These are phyloP conservation scores for Suhomyces canberraensis DNA, from an alignment of 805 yeast species.

Conservation along the genomic window DNA sequence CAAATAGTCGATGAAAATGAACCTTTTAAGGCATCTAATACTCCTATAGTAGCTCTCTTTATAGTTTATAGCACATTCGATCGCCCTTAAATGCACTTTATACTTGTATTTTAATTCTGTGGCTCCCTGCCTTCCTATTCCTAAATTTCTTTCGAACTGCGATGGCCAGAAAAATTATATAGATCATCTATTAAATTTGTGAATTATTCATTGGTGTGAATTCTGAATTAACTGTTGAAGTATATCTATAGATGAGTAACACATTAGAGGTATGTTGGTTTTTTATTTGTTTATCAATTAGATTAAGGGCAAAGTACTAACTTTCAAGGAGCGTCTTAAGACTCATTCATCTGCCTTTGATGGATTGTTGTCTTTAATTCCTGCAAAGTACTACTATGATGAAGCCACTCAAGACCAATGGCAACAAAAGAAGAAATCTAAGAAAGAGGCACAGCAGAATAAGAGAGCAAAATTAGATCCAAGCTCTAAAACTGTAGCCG, in stretches of 20 bases:
- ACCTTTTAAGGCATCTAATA: too few species aligned
- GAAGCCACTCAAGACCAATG: constrained; percentile 88
- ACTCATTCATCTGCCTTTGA: constrained; percentile 80
- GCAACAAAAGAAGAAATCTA: constrained; percentile 77
- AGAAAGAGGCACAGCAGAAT: constrained; percentile 56
- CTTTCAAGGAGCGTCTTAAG: constrained; percentile 64
- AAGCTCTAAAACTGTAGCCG: constrained; percentile 40
- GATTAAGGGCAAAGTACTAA: constrained; percentile 16
- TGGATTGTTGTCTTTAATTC: constrained; percentile 84
- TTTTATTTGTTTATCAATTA: not conserved
- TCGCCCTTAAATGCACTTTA: too few species aligned
- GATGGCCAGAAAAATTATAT: not conserved
- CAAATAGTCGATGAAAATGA: too few species aligned
- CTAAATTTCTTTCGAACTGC: too few species aligned
- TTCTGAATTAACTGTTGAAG: too few species aligned
- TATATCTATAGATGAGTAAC: constrained; percentile 57
- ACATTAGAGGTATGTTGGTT: constrained; percentile 58
- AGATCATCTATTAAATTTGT: not conserved
- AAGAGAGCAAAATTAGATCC: constrained; percentile 79
- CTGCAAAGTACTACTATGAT: constrained; percentile 91
- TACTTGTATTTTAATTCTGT: too few species aligned
- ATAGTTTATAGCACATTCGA: too few species aligned
- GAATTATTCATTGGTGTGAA: constrained; percentile 8
- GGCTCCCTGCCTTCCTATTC: too few species aligned
- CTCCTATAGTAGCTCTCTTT: too few species aligned